Conservation (phyloP, 169 alveolate genomes). For the Plasmodium cynomolgi region DNA sequence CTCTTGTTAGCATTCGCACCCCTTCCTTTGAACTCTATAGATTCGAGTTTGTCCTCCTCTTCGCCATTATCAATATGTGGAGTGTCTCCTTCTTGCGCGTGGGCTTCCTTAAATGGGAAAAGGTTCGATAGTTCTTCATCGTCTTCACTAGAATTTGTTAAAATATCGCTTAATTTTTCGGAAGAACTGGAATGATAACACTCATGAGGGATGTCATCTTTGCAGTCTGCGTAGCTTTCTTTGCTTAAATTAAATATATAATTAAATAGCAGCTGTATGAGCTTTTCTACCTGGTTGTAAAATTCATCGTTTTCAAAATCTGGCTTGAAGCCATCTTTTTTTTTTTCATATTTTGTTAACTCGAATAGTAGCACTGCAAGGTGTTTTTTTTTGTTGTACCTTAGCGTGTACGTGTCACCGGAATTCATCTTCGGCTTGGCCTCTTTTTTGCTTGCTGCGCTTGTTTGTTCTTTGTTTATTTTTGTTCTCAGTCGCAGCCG, state of each 20-base stretch:
- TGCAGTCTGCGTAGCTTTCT: not conserved
- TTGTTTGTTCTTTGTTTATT: not conserved
- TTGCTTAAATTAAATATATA: constrained; percentile 48
- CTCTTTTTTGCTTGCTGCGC: not conserved
- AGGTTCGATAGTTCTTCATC: constrained; percentile 7
- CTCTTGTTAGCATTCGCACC: not conserved
- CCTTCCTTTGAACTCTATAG: not conserved
- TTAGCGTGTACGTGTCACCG: constrained; percentile 24
- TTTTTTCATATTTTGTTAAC: constrained; percentile 59
- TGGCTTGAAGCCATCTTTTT: not conserved
- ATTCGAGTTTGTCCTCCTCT: not conserved
- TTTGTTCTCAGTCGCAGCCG: not conserved
- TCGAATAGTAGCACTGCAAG: constrained; percentile 19
- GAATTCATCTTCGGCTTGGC: constrained; percentile 5
- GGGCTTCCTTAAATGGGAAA: not conserved
- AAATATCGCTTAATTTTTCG: constrained; percentile 28
- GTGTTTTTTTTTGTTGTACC: constrained; percentile 16
- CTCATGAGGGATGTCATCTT: not conserved
- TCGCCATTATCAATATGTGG: not conserved
- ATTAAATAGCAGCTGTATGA: constrained; percentile 39
- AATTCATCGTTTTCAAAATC: constrained; percentile 59
- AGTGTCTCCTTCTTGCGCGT: not conserved
- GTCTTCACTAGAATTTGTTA: constrained; percentile 17
- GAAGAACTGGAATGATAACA: constrained; percentile 44
- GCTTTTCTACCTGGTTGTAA: constrained; percentile 36